A percentile compares a stretch with the other conserved stretches of the same genome.
phyloP scores from a whole-genome alignment of 129 eudicot species.

The Saussurea involucrata region DNA sequence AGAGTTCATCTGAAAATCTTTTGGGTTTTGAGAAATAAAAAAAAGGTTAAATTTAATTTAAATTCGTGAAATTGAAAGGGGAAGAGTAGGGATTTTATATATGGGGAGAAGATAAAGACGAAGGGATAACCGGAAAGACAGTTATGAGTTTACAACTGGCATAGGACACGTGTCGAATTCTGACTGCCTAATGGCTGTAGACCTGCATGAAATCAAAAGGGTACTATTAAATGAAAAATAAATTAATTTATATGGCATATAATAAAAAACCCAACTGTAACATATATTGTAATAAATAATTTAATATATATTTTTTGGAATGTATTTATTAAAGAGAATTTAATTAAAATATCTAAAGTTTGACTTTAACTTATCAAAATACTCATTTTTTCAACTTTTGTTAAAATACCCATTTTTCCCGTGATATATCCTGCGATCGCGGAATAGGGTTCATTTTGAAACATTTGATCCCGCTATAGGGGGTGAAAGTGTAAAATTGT shows the following conservation, averaged over 20 bases:
- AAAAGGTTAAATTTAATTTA: not conserved
- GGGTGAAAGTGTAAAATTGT: too few relatives aligned
- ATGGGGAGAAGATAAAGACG: constrained; percentile 38
- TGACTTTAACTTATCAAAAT: too few relatives aligned
- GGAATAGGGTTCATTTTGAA: too few relatives aligned
- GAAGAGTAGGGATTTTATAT: constrained; percentile 18
- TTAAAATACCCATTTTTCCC: too few relatives aligned
- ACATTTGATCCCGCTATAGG: too few relatives aligned
- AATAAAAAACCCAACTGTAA: too few relatives aligned
- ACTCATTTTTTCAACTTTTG: too few relatives aligned
- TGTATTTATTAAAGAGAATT: not conserved
- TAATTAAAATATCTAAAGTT: constrained; percentile 19
- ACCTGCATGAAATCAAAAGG: constrained; percentile 30
- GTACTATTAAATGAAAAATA: not conserved
- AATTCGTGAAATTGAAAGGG: constrained; percentile 1
- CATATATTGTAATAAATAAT: not conserved
- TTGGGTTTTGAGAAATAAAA: not conserved
- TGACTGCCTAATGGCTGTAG: constrained; percentile 25
- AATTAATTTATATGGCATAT: not conserved
- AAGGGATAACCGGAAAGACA: constrained; percentile 43
- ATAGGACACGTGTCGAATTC: constrained; percentile 54
- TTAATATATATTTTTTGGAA: not conserved
- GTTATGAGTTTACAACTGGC: constrained; percentile 78
- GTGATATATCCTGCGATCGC: too few relatives aligned
- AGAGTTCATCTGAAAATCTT: not conserved